Evolutionary conservation across 2,329 filamentous ascomycete species (phyloP), one percentile per base, ranked within the genome.

Genomic region (Exserohilum turcica): DNA sequence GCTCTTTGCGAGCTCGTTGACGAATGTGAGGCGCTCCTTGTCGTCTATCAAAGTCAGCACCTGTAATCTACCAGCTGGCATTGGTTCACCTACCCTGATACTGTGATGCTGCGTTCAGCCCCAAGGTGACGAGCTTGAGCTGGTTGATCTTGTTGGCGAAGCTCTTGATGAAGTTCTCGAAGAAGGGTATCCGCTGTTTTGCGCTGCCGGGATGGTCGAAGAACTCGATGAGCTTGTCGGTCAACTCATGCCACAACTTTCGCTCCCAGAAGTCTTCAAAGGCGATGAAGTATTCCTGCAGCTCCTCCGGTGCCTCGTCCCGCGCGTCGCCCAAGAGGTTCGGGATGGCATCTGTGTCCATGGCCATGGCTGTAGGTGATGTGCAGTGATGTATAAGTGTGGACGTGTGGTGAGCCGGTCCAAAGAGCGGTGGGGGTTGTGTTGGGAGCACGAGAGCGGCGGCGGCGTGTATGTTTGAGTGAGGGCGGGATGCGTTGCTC

Each of bases 71-170:
- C 35, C 19, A 1, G 10, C n/a, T 21, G 15, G 8, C 15, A 15
- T n/a, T 15, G 19, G 33, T 91, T 88, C 9, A 40, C 52, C 13
- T 61, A 93, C 91, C 86, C 80, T 84, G 83, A 77, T 90, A 96
- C 79, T 96, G 88, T 68, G 88, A 86, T 47, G 92, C 91, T 39
- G 94, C 90, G 77, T 89, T 90, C 73, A 97, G 79, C 13, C 92
- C 94, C 63, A 99, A 80, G 63, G 90, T 88, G 63, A 99, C 94
- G 64, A 97, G 88, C 83, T 97, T 97, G 60, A 99, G 83, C 80
- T 97, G 93, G 79, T 97, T 99, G 82, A 99, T 97, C 83, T 95
- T 97, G 75, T 96, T 92, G 63, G 92, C 91, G 73, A 99, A 99
- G 77, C 89, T 94, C 75, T 93, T 85, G 76, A 99, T 89, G 80